Conservation (phyloP, 2,329 filamentous ascomycete genomes). For the Alternaria consortialis region DNA sequence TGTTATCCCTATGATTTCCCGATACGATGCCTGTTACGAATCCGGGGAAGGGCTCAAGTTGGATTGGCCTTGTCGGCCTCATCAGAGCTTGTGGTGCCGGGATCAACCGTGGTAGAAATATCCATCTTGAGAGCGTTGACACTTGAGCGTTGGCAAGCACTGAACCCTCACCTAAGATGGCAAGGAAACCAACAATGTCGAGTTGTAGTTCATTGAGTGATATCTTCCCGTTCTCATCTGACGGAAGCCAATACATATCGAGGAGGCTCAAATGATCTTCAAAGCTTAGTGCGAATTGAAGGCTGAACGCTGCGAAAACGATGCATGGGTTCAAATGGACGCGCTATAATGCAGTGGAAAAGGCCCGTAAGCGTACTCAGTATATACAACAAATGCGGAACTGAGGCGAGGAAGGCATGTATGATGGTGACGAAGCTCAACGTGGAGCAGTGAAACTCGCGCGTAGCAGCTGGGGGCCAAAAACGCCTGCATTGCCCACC, state of each 20-base stretch:
- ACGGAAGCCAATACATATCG: constrained; percentile 50
- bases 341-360: constrained; percentile 9
- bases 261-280: constrained; percentile 1
- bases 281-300: constrained; percentile 17
- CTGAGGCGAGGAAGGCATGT: constrained; percentile 9
- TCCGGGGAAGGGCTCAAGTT: constrained; percentile 53
- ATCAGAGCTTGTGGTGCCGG: constrained; percentile 62
- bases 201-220: constrained; percentile 56
- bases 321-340: constrained; percentile 32
- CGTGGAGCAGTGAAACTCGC: constrained; percentile 15
- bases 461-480: constrained; percentile 21
- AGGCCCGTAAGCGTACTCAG: constrained; percentile 9
- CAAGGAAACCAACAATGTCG: constrained; percentile 66
- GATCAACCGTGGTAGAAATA: constrained; percentile 60
- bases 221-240: constrained; percentile 28
- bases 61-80: constrained; percentile 54
- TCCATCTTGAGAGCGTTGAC: constrained; percentile 59
- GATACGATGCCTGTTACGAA: constrained; percentile 58
- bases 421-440: constrained; percentile 27
- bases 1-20: constrained; percentile 56
- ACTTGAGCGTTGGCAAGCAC: constrained; percentile 61
- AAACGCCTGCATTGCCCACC: constrained; percentile 19
- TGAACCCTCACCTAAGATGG: constrained; percentile 62
- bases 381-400: constrained; percentile 27
- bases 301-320: constrained; percentile 19